Percentiles rank a stretch among this genome's conserved stretches.
Conservation (phyloP, 306 rosid genomes). For the Rosa multiflora region DNA sequence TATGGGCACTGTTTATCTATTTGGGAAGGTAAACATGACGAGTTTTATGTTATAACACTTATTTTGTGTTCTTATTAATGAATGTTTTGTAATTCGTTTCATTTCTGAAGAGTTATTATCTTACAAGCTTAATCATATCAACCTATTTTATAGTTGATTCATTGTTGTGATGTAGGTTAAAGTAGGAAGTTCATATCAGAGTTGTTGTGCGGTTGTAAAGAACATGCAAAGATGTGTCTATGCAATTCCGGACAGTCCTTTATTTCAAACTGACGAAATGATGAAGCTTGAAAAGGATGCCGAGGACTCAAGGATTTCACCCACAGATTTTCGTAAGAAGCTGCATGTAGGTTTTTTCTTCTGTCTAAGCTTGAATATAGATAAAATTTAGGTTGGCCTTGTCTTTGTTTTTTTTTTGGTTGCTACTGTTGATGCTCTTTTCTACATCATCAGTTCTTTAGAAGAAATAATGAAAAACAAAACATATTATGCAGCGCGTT, state of each 20-base stretch:
- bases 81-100: background rate
- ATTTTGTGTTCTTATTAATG: background rate
- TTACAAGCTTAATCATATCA: conserved; percentile 24
- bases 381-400: conserved; percentile 14
- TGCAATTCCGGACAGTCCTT: conserved; percentile 66
- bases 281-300: conserved; percentile 59
- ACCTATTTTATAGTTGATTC: background rate
- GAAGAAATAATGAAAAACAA: conserved; percentile 17
- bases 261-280: conserved; percentile 56
- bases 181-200: conserved; percentile 68
- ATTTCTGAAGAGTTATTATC: conserved; percentile 1
- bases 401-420: conserved; percentile 7
- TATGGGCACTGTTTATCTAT: conserved; percentile 75
- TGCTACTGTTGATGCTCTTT: conserved; percentile 15
- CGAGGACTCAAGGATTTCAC: conserved; percentile 58
- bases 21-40: conserved; percentile 74
- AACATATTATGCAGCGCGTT: conserved; percentile 71
- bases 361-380: background rate
- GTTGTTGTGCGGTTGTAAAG: conserved; percentile 90
- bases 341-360: conserved; percentile 55
- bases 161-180: conserved; percentile 62
- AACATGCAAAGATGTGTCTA: conserved; percentile 85
- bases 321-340: conserved; percentile 53
- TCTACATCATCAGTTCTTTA: conserved; percentile 39
- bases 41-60: background rate